Evolutionary conservation across 2,329 filamentous ascomycete species (phyloP), one percentile per base, ranked within the genome.

Genomic region (Diaporthe longicolla): DNA sequence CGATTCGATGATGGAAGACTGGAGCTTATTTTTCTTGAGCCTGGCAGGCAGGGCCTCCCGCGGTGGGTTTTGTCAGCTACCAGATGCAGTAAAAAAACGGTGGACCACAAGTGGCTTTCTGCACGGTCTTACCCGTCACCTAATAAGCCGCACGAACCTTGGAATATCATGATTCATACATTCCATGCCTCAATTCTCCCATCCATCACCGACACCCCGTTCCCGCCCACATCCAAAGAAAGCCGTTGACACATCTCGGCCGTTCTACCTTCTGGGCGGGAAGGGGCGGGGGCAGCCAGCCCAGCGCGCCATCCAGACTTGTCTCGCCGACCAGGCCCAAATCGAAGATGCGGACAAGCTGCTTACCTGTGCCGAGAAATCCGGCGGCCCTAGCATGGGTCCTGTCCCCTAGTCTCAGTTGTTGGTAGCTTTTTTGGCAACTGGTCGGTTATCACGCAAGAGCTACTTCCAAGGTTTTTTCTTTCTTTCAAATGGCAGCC

Each of bases 311-410:
- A 3, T 13, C 37, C 37, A 37, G 45, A 52, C 11, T 17, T 29
- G 32, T 48, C 29, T 17, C 9, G n/a, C 24, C 50, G 19, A 26
- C 45, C 40, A 40, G 59, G 59, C 40, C 40, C 37, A 8, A 29
- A 19, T 63, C 59, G 17, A 65, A 35, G 24, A n/a, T n/a, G 19
- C 21, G 6, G 19, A 35, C 26, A 35, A n/a, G 59, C 59, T 48
- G 26, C 40, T 48, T 21, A 21, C 61, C 58, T 35, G 45, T 55
- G 54, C 73, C 73, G 61, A 55, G 55, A 5, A 45, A 32, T 6
- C 61, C 73, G 70, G 73, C 58, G 55, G 70, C 37, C 61, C 73
- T 40, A 63, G 70, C 73, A 65, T 57, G 73, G 73, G 59, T 72
- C 48, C 19, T 29, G 54, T 43, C 24, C 40, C 50, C 43, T 66